Base-by-base conservation (phyloP, 2,329 filamentous ascomycete genomes). In the Diaporthe capsici region DNA sequence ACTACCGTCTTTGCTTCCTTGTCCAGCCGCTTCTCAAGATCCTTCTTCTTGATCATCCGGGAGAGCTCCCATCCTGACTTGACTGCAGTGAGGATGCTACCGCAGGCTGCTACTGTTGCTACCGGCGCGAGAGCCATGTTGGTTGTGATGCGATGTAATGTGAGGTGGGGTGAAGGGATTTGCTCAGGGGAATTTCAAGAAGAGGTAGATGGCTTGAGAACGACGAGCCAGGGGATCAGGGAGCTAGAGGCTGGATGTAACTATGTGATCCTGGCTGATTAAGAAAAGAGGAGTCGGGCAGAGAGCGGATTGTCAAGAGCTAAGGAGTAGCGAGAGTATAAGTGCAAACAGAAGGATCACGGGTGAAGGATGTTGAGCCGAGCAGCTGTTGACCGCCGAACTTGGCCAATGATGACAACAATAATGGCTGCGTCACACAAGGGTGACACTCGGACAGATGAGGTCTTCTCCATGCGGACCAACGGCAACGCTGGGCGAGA, bases 1-100 rank as follows among this genome's bases (percentile, higher is more conserved):
- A 77, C 70, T n/a, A 77, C 42, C 12, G 47, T 31, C n/a, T 55
- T 71, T 57, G 78, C 76, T 20, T 76, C 68, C 47, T 71, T 76
- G 13, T 75, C 68, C 39, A 77, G 42, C 13, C 61, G 76, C 71
- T 76, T 77, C 67, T 81, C 80, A 20, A 61, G 60, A 31, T 78
- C 75, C 77, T 82, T 81, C 60, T 77, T 76, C 76, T 80, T 80
- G 53, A 81, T 70, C 81, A 82, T 81, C 17, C 80, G 79, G 15
- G 78, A 78, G 31, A 81, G 79, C 77, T 82, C 81, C 80, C 79
- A 81, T 71, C 78, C 77, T 13, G 81, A 81, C 74, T 82, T 82
- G 76, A 82, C 77, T 22, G 80, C 79, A 2, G 80, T 82, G 74
- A 82, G 78, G 60, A 82, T 71, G 58, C 80, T 81, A 47, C 81